Percentiles rank a stretch among this genome's conserved stretches.
Conservation (phyloP, 2,329 filamentous ascomycete genomes). For the Aspergillus sp. region DNA sequence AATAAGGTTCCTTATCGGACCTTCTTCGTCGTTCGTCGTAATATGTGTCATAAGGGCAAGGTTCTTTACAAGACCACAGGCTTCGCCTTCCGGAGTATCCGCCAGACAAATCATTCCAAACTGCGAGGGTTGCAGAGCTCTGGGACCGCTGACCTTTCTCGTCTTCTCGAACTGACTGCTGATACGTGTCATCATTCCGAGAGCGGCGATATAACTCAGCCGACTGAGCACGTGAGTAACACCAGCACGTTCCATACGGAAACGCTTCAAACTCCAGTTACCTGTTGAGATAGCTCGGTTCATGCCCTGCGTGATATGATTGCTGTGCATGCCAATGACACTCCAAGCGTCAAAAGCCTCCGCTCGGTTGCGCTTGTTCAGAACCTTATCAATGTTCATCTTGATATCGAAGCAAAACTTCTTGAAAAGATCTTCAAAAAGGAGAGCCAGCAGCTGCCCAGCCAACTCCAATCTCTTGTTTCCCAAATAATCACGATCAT, state of each 20-base stretch:
- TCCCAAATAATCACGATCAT: slow-evolving; percentile 95
- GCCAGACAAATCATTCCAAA: slow-evolving; percentile 98
- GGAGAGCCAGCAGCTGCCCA: slow-evolving; percentile 84
- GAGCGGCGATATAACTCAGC: slow-evolving; percentile 90
- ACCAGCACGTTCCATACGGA: slow-evolving; percentile 96
- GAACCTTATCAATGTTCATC: slow-evolving; percentile 88
- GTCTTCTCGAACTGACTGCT: slow-evolving; percentile 99
- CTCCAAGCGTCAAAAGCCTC: slow-evolving; percentile 83
- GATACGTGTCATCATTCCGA: slow-evolving; percentile 99
- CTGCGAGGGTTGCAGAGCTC: slow-evolving; percentile 93
- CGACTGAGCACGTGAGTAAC: slow-evolving; percentile 95
- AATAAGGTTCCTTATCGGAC: slow-evolving; percentile 80
- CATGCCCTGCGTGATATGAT: slow-evolving; percentile 87
- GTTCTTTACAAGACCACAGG: slow-evolving; percentile 97
- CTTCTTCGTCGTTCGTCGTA: slow-evolving; percentile 93
- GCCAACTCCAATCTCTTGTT: slow-evolving; percentile 96
- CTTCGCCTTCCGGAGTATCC: slow-evolving; percentile 97
- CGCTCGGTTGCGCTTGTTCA: slow-evolving; percentile 90
- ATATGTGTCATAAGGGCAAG: slow-evolving; percentile 98
- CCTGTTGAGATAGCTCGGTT: slow-evolving; percentile 95
- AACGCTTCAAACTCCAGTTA: slow-evolving; percentile 97
- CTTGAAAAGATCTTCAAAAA: slow-evolving; percentile 98
- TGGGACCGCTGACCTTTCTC: slow-evolving; percentile 89
- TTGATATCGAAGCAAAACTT: slow-evolving; percentile 87
- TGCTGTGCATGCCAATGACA: slow-evolving; percentile 80